A percentile compares a stretch with the other conserved stretches of the same genome.
phyloP scores from a whole-genome alignment of 192 early-diverging fungal genomes.

The Backusella australiensis region DNA sequence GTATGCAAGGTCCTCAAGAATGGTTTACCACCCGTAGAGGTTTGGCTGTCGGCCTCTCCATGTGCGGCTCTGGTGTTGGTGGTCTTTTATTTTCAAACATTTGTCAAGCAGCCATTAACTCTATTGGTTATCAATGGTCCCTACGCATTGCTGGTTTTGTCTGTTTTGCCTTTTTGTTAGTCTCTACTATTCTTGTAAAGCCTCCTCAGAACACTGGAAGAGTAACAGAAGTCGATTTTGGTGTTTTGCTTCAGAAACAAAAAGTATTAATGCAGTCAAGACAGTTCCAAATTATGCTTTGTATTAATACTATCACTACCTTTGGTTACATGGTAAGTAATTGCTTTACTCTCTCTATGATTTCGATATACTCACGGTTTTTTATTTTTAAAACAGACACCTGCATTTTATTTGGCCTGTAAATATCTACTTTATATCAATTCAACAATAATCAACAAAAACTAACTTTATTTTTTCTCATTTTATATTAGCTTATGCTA shows the following conservation, averaged over 20 bases:
- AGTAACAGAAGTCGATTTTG: constrained; percentile 1
- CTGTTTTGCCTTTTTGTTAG: constrained; percentile 6
- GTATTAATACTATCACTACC: constrained; percentile 17
- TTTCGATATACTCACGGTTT: neutral
- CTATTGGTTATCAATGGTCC: constrained; percentile 16
- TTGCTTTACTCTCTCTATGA: neutral
- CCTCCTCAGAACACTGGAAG: neutral
- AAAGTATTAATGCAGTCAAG: neutral
- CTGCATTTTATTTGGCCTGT: constrained; percentile 18
- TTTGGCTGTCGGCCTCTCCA: constrained; percentile 69
- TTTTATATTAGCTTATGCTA: constrained; percentile 24
- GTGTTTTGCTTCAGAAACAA: neutral
- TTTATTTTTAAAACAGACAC: constrained; percentile 3
- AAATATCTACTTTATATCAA: neutral
- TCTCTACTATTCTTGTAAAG: constrained; percentile 5
- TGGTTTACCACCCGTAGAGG: constrained; percentile 68
- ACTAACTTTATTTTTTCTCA: neutral
- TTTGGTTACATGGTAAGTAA: constrained; percentile 25
- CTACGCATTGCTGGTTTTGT: constrained; percentile 32
- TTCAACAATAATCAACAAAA: neutral
- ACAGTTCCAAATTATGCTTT: constrained; percentile 15
- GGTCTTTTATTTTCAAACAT: constrained; percentile 28
- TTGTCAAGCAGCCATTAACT: constrained; percentile 9
- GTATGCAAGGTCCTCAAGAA: constrained; percentile 38
- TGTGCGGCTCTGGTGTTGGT: constrained; percentile 72